Evolutionary conservation across 2,329 filamentous ascomycete genomes (phyloP).

Genomic region (Colletotrichum trifolii): DNA sequence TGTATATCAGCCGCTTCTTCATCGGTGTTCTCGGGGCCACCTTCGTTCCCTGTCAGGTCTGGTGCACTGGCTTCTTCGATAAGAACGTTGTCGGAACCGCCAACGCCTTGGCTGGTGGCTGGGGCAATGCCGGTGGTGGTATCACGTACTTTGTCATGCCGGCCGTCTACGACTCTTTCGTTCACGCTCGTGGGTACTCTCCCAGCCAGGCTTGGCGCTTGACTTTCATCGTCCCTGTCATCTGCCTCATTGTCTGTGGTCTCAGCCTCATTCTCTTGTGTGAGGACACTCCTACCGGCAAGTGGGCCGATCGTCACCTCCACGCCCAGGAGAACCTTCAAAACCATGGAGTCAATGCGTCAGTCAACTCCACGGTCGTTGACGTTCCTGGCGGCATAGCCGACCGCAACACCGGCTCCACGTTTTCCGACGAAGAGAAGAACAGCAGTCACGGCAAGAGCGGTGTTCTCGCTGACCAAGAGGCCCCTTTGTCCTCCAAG

Average conservation of each 20-base stretch:
- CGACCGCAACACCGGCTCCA: conserved; percentile 48
- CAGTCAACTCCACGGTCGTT: conserved; percentile 56
- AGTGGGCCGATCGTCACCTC: conserved; percentile 79
- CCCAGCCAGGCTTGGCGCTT: conserved; percentile 83
- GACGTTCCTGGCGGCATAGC: conserved; percentile 62
- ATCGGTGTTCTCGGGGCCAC: conserved; percentile 81
- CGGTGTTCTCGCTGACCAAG: conserved; percentile 51
- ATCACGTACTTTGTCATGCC: conserved; percentile 97
- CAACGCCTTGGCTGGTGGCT: conserved; percentile 85
- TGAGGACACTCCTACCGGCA: conserved; percentile 84
- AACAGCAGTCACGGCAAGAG: conserved; percentile 50
- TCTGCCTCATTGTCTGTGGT: conserved; percentile 76
- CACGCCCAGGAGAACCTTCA: conserved; percentile 65
- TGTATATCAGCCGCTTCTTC: conserved; percentile 83
- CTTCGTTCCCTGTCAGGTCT: conserved; percentile 90
- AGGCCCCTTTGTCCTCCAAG: conserved; percentile 57
- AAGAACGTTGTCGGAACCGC: conserved; percentile 91
- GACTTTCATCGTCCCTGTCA: conserved; percentile 84
- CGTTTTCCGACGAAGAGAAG: conserved; percentile 47
- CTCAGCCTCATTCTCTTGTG: conserved; percentile 78
- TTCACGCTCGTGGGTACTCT: conserved; percentile 66
- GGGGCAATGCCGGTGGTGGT: conserved; percentile 89
- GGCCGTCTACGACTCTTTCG: conserved; percentile 83
- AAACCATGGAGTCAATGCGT: conserved; percentile 57
- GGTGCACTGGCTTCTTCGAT: conserved; percentile 93